Evolutionary conservation across 106 monocot species (phyloP), one percentile per base, ranked within the genome.

Genomic region (Platanthera zijinensis): DNA sequence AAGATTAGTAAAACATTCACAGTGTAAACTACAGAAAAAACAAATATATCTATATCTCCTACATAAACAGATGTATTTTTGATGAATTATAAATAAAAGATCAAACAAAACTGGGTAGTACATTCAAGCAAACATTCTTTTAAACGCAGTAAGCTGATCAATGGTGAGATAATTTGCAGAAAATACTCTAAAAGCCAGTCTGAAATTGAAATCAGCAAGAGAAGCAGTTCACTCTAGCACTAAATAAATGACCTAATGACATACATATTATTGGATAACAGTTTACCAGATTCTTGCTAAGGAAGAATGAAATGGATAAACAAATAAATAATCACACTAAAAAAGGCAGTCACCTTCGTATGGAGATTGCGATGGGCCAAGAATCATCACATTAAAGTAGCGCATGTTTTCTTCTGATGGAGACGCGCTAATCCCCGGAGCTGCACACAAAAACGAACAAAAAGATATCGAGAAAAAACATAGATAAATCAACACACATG

Each of bases 341-440:
- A 10, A 48, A 1, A 9, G 71, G 7, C 17, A 76, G 22, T 77
- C 50, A 92, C 92, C 96, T 93, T 96, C 96, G 78, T 96, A 96
- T 1, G 96, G 92, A 50, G 96, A 96, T 71, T 96, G 93, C 0
- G 85, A 77, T 3, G 92, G 96, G 0, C 96, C 93, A 22, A 96
- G 90, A 52, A 96, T 90, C 96, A 93, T 93, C 9, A 96, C 96
- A 75, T 93, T 90, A 75, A 96, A 96, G 73, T 96, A 96, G 25
- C 93, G 90, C 92, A 93, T 93, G 63, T 96, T 96, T 28, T 93
- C 96, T 75, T 96, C 96, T 0, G 93, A 96, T 5, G 96, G 96
- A n/a, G 96, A 92, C 5, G 96, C 96, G 74, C 96, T 96, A 56
- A 96, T 96, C 1, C 96, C 93, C 19, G 96, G 96, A 76, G 96